These are phyloP conservation scores for Herpetomonas muscarum DNA, from an alignment of 208 protist species.

Conservation along the genomic window DNA sequence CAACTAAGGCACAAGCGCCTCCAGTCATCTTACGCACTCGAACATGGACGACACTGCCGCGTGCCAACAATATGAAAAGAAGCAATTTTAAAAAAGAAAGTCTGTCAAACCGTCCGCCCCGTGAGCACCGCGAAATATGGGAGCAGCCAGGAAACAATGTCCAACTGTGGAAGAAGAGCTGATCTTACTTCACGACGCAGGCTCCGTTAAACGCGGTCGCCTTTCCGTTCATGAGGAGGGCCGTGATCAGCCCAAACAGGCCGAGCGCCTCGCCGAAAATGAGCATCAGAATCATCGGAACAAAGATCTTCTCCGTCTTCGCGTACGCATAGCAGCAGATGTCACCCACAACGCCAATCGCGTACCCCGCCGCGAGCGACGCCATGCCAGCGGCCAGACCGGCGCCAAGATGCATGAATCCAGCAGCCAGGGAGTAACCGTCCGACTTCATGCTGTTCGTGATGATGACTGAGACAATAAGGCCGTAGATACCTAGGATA, in stretches of 20 bases:
- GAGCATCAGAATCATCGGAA: conserved; percentile 99
- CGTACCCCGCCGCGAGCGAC: conserved; percentile 96
- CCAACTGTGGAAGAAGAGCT: too few relatives aligned
- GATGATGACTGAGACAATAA: conserved; percentile 86
- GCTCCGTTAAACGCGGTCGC: conserved; percentile 41
- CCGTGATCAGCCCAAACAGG: conserved; percentile 98
- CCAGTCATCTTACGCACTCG: too few relatives aligned
- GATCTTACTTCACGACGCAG: conserved; percentile 17
- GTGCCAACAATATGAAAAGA: too few relatives aligned
- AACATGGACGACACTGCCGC: too few relatives aligned
- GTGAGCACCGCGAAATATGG: too few relatives aligned
- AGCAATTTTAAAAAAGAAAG: too few relatives aligned
- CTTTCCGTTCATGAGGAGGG: conserved; percentile 90
- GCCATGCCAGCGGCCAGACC: conserved; percentile 95
- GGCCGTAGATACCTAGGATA: conserved; percentile 89
- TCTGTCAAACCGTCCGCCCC: too few relatives aligned
- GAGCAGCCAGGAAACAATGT: too few relatives aligned
- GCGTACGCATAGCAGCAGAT: conserved; percentile 90
- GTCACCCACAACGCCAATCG: conserved; percentile 99
- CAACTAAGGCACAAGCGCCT: too few relatives aligned
- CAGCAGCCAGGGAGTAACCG: conserved; percentile 67
- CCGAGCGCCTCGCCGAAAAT: conserved; percentile 99
- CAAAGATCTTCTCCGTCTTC: conserved; percentile 97
- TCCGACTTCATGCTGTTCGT: conserved; percentile 80
- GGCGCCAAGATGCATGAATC: conserved; percentile 96